Percentiles rank a stretch among this genome's conserved stretches.
Conservation (phyloP, 176 grass and related monocot species). For the Miscanthus lutarioriparius region DNA sequence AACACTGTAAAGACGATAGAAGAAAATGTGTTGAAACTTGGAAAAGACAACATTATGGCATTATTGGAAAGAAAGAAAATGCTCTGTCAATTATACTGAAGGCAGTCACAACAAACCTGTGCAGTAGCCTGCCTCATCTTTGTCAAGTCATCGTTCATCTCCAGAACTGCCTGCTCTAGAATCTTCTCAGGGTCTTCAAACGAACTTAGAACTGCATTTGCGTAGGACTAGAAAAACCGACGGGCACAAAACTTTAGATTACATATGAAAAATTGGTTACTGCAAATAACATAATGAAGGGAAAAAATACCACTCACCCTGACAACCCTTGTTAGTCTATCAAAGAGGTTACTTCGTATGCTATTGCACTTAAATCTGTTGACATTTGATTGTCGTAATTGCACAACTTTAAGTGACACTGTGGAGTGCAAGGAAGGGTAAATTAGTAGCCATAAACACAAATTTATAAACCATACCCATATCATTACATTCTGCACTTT, state of each 20-base stretch:
- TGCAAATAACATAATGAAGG: not conserved
- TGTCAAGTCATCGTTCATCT: slow-evolving; percentile 98
- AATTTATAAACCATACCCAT: not conserved
- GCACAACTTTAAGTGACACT: slow-evolving; percentile 59
- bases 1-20: not conserved
- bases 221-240: slow-evolving; percentile 76
- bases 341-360: slow-evolving; percentile 87
- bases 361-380: slow-evolving; percentile 71
- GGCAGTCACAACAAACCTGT: slow-evolving; percentile 57
- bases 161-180: slow-evolving; percentile 92
- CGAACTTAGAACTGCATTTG: slow-evolving; percentile 81
- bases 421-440: slow-evolving; percentile 23
- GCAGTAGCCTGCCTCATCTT: slow-evolving; percentile 99
- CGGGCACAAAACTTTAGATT: slow-evolving; percentile 1
- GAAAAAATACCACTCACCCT: slow-evolving; percentile 50
- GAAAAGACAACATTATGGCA: not conserved
- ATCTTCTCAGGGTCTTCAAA: slow-evolving; percentile 99
- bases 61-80: not conserved
- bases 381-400: slow-evolving; percentile 42
- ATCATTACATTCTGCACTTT: not conserved
- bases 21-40: not conserved
- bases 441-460: slow-evolving; percentile 19
- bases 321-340: slow-evolving; percentile 84
- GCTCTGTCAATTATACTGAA: not conserved
- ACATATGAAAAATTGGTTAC: not conserved